Base-by-base conservation (phyloP, 2,329 filamentous ascomycete species). In the Aspergillus fijiensis region DNA sequence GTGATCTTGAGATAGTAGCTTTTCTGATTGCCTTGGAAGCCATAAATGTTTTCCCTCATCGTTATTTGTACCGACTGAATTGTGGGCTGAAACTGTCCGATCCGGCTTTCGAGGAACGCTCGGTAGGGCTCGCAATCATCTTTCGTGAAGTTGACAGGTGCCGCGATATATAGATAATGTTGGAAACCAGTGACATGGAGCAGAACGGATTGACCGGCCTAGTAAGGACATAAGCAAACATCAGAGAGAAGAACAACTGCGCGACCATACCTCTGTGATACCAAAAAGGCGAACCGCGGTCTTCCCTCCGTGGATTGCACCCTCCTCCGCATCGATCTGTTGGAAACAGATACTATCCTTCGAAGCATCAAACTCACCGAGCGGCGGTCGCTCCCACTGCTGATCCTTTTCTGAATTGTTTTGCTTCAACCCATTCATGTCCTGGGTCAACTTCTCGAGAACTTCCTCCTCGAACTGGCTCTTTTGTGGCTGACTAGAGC, bases 111-210 rank as follows among this genome's bases (percentile, higher is more conserved):
- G 35, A 99, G 85, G 70, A 87, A 98, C 4, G 85, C 81, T 72
- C 89, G 90, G 81, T 90, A 99, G 0, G 85, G 80, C 16, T 87
- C 83, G 74, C 92, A 92, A 72, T 99, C 92, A 48, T 87, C 83
- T 50, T 87, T 86, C 29, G 86, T 85, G 75, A 99, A 99, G 27
- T 86, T 85, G 9, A 93, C 80, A 0, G 95, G 95, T 0, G 96
- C 95, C 10, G 91, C 89, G 50, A 98, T 87, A 70, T 96, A 99
- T 58, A 99, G 86, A 73, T 99, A 99, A 75, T 99, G 95, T 67
- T 92, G 89, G 77, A 99, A 99, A 71, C 92, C 91, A 16, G 91
- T 96, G 63, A 99, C 93, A 75, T 99, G 95, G 12, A 99, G 82
- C 75, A 99, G 85, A 45, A 96, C 92, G 3, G 95, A 99, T 76